Percentiles rank a stretch among this genome's conserved stretches.
These are phyloP conservation scores for Leccinum fibrillosum DNA, from an alignment of 768 basidiomycete genomes.

Conservation along the genomic window DNA sequence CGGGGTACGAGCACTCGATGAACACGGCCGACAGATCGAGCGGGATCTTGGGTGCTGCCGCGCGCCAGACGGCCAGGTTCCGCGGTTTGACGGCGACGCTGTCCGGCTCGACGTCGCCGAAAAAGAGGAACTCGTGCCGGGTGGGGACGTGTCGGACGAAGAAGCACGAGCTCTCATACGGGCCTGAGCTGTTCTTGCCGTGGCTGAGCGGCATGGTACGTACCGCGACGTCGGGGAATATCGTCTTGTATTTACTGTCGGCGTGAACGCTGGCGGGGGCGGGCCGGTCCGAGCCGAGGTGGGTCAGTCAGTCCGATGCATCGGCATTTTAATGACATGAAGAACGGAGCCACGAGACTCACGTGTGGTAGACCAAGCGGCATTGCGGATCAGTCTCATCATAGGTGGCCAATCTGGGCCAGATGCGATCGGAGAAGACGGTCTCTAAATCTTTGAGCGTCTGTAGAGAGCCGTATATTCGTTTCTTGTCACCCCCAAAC, in stretches of 20 bases:
- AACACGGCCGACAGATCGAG: slow-evolving; percentile 74
- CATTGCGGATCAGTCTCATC: slow-evolving; percentile 56
- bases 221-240: slow-evolving; percentile 58
- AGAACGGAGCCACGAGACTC: slow-evolving; percentile 28
- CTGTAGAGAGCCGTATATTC: slow-evolving; percentile 56
- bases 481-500: slow-evolving; percentile 55
- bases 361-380: slow-evolving; percentile 66
- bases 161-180: slow-evolving; percentile 80
- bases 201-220: slow-evolving; percentile 70
- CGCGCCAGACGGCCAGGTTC: slow-evolving; percentile 75
- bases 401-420: slow-evolving; percentile 84
- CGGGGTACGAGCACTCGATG: slow-evolving; percentile 91
- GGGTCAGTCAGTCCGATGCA: slow-evolving; percentile 8
- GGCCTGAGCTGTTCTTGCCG: slow-evolving; percentile 52
- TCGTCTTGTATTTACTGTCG: slow-evolving; percentile 49
- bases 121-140: slow-evolving; percentile 79
- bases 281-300: neutral
- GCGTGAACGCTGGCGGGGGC: slow-evolving; percentile 41
- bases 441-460: slow-evolving; percentile 67
- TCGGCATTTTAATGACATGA: neutral
- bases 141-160: slow-evolving; percentile 71
- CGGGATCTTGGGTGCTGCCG: slow-evolving; percentile 74
- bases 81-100: slow-evolving; percentile 56
- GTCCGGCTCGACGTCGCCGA: slow-evolving; percentile 93
- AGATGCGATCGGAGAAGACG: slow-evolving; percentile 74